These are phyloP conservation scores for Saitozyma podzolica DNA, from an alignment of 768 basidiomycete species.

Conservation along the genomic window DNA sequence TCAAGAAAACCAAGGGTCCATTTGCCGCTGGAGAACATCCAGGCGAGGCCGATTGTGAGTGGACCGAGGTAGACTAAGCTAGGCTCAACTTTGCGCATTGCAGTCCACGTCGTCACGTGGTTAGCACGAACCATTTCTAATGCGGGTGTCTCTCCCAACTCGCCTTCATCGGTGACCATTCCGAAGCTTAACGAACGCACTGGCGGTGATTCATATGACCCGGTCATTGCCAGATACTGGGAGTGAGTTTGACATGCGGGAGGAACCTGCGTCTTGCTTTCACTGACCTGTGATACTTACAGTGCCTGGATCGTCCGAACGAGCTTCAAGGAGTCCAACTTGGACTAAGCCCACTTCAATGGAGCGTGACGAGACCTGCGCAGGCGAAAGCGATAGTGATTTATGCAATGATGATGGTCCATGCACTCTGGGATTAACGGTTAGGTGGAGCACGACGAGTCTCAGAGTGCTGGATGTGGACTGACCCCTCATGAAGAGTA, in stretches of 20 bases:
- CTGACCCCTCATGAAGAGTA: too few species aligned
- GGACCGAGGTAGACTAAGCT: neutral
- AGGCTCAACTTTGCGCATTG: neutral
- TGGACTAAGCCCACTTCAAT: too few species aligned
- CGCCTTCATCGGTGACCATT: conserved; percentile 26
- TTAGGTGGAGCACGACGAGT: too few species aligned
- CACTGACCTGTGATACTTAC: too few species aligned
- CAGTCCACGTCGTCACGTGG: conserved; percentile 48
- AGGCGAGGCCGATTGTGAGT: conserved; percentile 45
- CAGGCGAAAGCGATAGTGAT: too few species aligned
- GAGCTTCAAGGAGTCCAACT: too few species aligned
- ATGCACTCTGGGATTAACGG: too few species aligned
- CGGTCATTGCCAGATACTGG: conserved; percentile 42
- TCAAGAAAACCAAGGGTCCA: conserved; percentile 40
- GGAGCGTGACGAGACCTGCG: too few species aligned
- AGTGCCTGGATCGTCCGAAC: too few species aligned
- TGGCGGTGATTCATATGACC: conserved; percentile 42
- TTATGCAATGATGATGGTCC: too few species aligned
- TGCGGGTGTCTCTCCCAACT: conserved; percentile 34
- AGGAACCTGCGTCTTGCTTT: too few species aligned
- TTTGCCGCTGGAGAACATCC: conserved; percentile 36
- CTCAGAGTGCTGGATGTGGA: too few species aligned
- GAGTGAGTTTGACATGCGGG: conserved; percentile 32
- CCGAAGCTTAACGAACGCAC: conserved; percentile 34
- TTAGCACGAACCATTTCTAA: conserved; percentile 35